Conservation (phyloP, 371 early-diverging fungal genomes). For the Mucor plumbeus region DNA sequence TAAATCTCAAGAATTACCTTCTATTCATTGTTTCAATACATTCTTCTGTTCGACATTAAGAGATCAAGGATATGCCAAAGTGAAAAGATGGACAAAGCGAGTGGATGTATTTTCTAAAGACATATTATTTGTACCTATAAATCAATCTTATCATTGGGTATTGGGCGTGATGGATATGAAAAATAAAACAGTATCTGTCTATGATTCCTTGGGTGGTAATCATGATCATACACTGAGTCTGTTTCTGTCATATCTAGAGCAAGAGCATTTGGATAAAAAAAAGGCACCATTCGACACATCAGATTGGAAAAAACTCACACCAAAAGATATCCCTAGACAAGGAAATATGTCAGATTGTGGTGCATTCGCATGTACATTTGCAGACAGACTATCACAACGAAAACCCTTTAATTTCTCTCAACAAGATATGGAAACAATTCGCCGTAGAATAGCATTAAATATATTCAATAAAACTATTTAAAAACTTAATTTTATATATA, state of each 20-base stretch:
- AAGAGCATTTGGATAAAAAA: constrained; percentile 80
- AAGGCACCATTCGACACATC: constrained; percentile 60
- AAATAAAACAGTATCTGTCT: constrained; percentile 73
- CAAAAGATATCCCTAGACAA: constrained; percentile 86
- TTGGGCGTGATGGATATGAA: constrained; percentile 80
- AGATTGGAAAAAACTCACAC: constrained; percentile 72
- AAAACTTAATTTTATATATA: not conserved
- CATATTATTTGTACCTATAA: constrained; percentile 86
- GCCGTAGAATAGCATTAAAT: constrained; percentile 78
- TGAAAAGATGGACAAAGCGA: constrained; percentile 85
- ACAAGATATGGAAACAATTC: constrained; percentile 70
- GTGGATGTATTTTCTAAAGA: constrained; percentile 85
- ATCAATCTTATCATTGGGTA: constrained; percentile 90
- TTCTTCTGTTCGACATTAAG: constrained; percentile 83
- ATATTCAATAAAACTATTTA: constrained; percentile 54
- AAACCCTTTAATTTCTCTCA: constrained; percentile 76
- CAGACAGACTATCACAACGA: constrained; percentile 72
- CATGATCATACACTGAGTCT: constrained; percentile 60
- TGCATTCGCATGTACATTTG: constrained; percentile 94
- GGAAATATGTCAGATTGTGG: constrained; percentile 96
- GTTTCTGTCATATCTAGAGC: constrained; percentile 68
- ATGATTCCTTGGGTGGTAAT: constrained; percentile 83
- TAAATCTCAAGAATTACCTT: constrained; percentile 43
- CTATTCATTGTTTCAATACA: constrained; percentile 85
- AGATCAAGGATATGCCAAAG: constrained; percentile 74